Evolutionary conservation across 2,329 filamentous ascomycete genomes (phyloP).

Genomic region (Lachnellula suecica): DNA sequence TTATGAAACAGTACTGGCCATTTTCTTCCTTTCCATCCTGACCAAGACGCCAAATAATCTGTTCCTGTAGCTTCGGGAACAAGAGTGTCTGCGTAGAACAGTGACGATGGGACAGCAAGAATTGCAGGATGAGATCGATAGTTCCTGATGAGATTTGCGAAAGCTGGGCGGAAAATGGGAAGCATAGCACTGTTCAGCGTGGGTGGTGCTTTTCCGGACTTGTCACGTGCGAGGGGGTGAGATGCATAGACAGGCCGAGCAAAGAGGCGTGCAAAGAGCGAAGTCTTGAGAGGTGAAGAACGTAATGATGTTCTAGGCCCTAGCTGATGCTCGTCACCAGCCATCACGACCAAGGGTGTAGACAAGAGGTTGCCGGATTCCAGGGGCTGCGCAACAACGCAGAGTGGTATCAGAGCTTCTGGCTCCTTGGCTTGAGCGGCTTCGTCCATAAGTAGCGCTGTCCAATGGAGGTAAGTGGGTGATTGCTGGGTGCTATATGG

Average conservation of each 20-base stretch:
- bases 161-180: constrained; percentile 19
- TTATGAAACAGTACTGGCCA: constrained; percentile 20
- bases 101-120: constrained; percentile 20
- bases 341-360: constrained; percentile 17
- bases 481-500: constrained; percentile 7
- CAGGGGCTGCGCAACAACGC: constrained; percentile 14
- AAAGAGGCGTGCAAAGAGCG: constrained; percentile 18
- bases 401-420: constrained; percentile 18
- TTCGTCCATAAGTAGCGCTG: constrained; percentile 18
- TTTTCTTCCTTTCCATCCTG: constrained; percentile 13
- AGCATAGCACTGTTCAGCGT: constrained; percentile 15
- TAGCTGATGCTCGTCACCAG: constrained; percentile 20
- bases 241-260: constrained; percentile 15
- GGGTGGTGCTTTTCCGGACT: constrained; percentile 10
- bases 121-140: constrained; percentile 23
- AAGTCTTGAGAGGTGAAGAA: constrained; percentile 15
- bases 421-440: constrained; percentile 22
- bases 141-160: constrained; percentile 22
- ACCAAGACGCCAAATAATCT: constrained; percentile 12
- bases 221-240: constrained; percentile 16
- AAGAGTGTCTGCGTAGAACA: constrained; percentile 20
- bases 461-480: constrained; percentile 16
- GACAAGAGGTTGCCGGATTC: constrained; percentile 4
- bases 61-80: constrained; percentile 16
- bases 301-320: constrained; percentile 17